These are phyloP conservation scores for Polytrichum formosum DNA, from an alignment of 225 moss, liverwort and hornwort species.

Conservation along the genomic window DNA sequence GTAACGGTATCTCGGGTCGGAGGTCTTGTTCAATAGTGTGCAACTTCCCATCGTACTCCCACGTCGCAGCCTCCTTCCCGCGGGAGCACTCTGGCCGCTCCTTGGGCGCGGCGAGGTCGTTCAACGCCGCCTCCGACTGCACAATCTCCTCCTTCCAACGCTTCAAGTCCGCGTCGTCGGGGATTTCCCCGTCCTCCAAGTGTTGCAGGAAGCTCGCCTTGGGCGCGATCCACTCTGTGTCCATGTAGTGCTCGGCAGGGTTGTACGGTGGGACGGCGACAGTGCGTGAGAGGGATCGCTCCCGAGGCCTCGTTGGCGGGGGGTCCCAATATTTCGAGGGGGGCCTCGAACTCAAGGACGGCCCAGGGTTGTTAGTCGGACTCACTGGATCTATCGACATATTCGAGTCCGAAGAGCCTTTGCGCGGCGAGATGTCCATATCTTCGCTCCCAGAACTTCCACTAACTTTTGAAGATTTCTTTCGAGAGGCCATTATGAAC, in stretches of 20 bases:
- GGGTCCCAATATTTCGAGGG: no score
- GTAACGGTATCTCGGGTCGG: not conserved
- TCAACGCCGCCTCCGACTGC: constrained; percentile 7
- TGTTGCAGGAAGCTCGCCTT: constrained; percentile 16
- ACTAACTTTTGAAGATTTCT: no score
- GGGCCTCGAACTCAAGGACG: no score
- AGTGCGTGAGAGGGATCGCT: constrained; percentile 8
- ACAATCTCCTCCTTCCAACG: constrained; percentile 31
- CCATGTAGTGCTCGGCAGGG: constrained; percentile 8
- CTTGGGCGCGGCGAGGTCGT: constrained; percentile 20
- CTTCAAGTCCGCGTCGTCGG: constrained; percentile 2
- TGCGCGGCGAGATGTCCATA: no score
- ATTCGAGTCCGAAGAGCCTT: no score
- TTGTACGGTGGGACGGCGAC: constrained; percentile 2
- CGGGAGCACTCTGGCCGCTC: not conserved
- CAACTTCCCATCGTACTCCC: not conserved
- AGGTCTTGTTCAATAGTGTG: constrained; percentile 17
- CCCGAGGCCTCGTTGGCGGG: not conserved
- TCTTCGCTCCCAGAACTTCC: no score
- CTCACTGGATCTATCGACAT: no score
- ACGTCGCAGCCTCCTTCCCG: not conserved
- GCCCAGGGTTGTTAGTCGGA: no score
- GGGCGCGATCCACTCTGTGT: constrained; percentile 12
- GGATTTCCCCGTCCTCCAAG: constrained; percentile 7
- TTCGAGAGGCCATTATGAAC: no score